A percentile compares a stretch with the other conserved stretches of the same genome.
Evolutionary conservation across 495 filamentous ascomycete genomes (phyloP).

Genomic region (Parathielavia appendiculata): DNA sequence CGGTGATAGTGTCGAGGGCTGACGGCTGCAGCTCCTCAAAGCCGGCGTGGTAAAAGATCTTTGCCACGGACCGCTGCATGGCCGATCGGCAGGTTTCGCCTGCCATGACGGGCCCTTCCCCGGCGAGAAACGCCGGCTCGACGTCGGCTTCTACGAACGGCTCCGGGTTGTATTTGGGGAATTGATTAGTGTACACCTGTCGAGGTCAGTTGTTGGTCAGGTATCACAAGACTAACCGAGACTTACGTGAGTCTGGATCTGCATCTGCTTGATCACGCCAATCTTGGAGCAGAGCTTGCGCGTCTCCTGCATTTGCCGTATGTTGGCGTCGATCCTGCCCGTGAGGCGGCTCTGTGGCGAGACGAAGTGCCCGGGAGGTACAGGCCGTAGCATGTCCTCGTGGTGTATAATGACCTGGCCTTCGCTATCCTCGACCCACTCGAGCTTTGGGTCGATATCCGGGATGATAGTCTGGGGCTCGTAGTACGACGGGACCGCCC

Average conservation of each 20-base stretch:
- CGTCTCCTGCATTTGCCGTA: conserved; percentile 94
- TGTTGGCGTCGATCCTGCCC: conserved; percentile 80
- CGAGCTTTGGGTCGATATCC: conserved; percentile 66
- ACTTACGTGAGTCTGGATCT: conserved; percentile 86
- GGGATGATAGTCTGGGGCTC: conserved; percentile 80
- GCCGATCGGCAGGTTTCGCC: conserved; percentile 73
- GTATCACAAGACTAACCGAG: background rate
- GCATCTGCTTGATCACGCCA: conserved; percentile 98
- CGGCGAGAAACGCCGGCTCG: conserved; percentile 77
- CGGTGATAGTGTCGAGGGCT: conserved; percentile 83
- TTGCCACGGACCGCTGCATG: conserved; percentile 81
- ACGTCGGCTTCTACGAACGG: conserved; percentile 84
- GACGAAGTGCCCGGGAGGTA: conserved; percentile 68
- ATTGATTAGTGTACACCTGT: conserved; percentile 95
- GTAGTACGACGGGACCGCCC: conserved; percentile 86
- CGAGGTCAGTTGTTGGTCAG: conserved; percentile 9
- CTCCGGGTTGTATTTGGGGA: conserved; percentile 92
- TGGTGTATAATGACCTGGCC: conserved; percentile 80
- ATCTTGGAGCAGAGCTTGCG: conserved; percentile 94
- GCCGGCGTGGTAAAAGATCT: conserved; percentile 93
- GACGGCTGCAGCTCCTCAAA: conserved; percentile 98
- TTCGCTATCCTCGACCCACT: conserved; percentile 82
- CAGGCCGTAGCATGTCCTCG: conserved; percentile 71
- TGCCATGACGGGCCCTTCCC: conserved; percentile 80
- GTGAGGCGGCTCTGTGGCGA: conserved; percentile 72